Conservation (phyloP, 345 rosid species). For the Boechera retrofracta region DNA sequence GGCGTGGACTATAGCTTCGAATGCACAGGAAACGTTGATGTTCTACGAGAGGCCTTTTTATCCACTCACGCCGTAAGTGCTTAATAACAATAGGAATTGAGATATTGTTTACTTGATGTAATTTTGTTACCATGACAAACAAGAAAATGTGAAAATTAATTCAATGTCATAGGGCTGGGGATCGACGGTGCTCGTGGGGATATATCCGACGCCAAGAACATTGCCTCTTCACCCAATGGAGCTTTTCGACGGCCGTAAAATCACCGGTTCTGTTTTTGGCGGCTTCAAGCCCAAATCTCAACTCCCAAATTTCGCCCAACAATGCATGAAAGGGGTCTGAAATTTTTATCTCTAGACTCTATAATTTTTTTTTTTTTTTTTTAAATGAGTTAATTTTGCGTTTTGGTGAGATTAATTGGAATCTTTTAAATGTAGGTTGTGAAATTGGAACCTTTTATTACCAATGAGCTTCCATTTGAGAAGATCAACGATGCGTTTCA, state of each 20-base stretch:
- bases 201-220: constrained; percentile 41
- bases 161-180: constrained; percentile 40
- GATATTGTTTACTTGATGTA: neutral
- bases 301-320: constrained; percentile 37
- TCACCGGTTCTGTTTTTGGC: constrained; percentile 39
- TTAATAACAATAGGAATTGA: neutral
- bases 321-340: constrained; percentile 44
- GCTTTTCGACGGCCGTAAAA: constrained; percentile 41
- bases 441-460: constrained; percentile 45
- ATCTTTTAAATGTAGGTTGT: constrained; percentile 28
- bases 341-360: neutral
- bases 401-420: neutral
- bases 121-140: neutral
- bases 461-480: constrained; percentile 43
- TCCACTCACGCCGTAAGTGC: constrained; percentile 50
- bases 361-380: neutral
- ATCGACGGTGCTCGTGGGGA: constrained; percentile 40
- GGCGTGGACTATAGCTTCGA: constrained; percentile 74
- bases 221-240: constrained; percentile 48
- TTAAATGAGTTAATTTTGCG: neutral
- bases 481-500: constrained; percentile 45
- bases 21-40: constrained; percentile 57
- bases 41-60: constrained; percentile 74
- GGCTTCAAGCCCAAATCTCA: constrained; percentile 45
- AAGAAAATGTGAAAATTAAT: neutral